These are phyloP conservation scores for Phytopythium montanum DNA, from an alignment of 352 stramenopile genomes.

Conservation along the genomic window DNA sequence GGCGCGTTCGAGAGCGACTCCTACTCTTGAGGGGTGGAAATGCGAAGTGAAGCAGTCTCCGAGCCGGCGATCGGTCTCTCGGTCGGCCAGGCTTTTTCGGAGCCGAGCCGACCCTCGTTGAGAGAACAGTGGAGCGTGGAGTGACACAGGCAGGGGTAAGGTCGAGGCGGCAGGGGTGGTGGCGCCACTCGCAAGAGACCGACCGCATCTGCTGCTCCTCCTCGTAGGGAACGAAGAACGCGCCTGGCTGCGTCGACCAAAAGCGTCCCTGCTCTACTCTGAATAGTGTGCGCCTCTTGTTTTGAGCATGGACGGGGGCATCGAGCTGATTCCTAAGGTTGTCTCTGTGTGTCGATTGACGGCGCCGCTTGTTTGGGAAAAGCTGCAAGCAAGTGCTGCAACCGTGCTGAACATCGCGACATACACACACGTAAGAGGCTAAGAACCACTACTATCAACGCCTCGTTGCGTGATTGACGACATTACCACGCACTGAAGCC, in stretches of 20 bases:
- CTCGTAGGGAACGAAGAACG: neutral
- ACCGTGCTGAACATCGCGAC: too few relatives aligned
- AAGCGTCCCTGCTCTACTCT: neutral
- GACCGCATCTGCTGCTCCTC: neutral
- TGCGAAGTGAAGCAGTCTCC: conserved; percentile 21
- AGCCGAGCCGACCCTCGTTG: neutral
- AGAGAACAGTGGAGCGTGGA: neutral
- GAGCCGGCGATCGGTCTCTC: too few relatives aligned
- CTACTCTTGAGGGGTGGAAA: conserved; percentile 29
- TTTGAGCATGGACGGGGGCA: neutral
- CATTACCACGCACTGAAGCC: too few relatives aligned
- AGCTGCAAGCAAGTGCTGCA: neutral
- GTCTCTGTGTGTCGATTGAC: neutral
- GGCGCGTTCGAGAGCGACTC: conserved; percentile 12
- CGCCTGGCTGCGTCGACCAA: neutral
- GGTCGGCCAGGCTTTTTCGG: too few relatives aligned
- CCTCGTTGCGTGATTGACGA: too few relatives aligned
- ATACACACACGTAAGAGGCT: too few relatives aligned
- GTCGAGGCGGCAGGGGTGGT: neutral
- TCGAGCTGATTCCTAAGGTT: neutral
- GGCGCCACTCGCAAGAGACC: conserved; percentile 2
- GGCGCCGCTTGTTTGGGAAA: neutral
- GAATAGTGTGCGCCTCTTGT: neutral
- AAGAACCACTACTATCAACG: too few relatives aligned
- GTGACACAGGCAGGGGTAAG: neutral